Conservation (phyloP, 805 yeast species). For the Ogataea polymorpha region DNA sequence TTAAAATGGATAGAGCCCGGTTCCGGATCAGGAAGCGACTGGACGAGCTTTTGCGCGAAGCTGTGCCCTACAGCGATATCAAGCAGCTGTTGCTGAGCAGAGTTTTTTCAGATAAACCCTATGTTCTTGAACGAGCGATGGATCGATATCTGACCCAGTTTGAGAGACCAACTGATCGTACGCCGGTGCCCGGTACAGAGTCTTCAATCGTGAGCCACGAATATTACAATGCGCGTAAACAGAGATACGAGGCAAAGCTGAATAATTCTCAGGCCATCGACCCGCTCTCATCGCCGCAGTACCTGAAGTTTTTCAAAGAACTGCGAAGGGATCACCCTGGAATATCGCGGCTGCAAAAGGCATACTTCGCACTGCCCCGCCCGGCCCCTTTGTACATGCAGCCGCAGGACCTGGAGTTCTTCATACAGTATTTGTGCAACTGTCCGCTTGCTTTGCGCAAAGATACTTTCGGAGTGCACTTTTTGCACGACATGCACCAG, state of each 20-base stretch:
- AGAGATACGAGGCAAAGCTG: neutral
- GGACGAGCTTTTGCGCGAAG: too few species aligned
- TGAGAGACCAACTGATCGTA: too few species aligned
- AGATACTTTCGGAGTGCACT: constrained; percentile 5
- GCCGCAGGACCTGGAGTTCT: constrained; percentile 7
- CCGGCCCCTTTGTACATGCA: constrained; percentile 12
- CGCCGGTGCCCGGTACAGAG: too few species aligned
- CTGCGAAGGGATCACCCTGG: neutral
- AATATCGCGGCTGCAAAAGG: neutral
- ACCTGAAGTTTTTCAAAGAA: neutral
- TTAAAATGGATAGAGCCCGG: too few species aligned
- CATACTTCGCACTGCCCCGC: constrained; percentile 8
- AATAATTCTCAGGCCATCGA: neutral
- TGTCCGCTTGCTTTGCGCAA: neutral
- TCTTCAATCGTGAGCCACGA: too few species aligned
- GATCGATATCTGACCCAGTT: too few species aligned
- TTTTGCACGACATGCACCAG: constrained; percentile 7
- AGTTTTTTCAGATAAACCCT: too few species aligned
- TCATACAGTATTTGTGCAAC: constrained; percentile 4
- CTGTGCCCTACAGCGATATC: too few species aligned
- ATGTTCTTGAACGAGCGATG: too few species aligned
- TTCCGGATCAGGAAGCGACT: too few species aligned
- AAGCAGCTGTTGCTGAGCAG: too few species aligned
- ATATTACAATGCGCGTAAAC: neutral
- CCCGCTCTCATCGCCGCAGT: neutral